Evolutionary conservation across 1,139 yeast species (phyloP).

Genomic region (Zygotorulaspora mrakii): DNA sequence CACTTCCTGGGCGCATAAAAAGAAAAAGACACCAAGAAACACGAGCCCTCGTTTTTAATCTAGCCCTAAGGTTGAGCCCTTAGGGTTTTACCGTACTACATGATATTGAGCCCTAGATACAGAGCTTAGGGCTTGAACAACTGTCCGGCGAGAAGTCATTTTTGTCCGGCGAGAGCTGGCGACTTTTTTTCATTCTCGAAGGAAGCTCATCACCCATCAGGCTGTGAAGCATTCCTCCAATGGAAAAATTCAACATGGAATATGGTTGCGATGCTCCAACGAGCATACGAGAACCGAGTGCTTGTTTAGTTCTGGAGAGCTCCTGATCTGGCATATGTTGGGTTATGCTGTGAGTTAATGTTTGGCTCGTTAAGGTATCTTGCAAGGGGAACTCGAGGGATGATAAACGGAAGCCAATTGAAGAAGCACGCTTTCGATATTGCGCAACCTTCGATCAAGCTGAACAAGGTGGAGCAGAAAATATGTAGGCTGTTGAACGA

Average conservation of each 20-base stretch:
- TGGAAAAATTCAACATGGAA: slow-evolving; percentile 4
- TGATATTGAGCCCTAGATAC: neutral
- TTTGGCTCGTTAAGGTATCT: neutral
- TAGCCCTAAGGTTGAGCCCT: neutral
- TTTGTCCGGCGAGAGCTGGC: too few species aligned
- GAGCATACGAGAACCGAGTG: too few species aligned
- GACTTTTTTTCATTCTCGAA: too few species aligned
- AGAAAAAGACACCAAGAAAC: neutral
- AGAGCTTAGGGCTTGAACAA: neutral
- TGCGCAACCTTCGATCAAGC: slow-evolving; percentile 16
- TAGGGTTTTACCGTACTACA: neutral
- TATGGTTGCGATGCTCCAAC: neutral
- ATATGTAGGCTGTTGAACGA: slow-evolving; percentile 33
- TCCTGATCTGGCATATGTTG: too few species aligned
- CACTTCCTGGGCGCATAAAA: neutral
- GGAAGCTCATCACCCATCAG: slow-evolving; percentile 3
- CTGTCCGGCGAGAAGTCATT: neutral
- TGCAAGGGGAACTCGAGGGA: slow-evolving; percentile 3
- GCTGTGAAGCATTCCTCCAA: too few species aligned
- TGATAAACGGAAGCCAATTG: slow-evolving; percentile 2
- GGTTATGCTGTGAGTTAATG: slow-evolving; percentile 5
- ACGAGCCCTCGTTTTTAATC: too few species aligned
- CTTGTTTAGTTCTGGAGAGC: too few species aligned
- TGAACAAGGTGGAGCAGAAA: slow-evolving; percentile 26
- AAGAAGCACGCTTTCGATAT: neutral